Evolutionary conservation across 805 yeast species (phyloP).

Genomic region (Kockiozyma suomiensis): DNA sequence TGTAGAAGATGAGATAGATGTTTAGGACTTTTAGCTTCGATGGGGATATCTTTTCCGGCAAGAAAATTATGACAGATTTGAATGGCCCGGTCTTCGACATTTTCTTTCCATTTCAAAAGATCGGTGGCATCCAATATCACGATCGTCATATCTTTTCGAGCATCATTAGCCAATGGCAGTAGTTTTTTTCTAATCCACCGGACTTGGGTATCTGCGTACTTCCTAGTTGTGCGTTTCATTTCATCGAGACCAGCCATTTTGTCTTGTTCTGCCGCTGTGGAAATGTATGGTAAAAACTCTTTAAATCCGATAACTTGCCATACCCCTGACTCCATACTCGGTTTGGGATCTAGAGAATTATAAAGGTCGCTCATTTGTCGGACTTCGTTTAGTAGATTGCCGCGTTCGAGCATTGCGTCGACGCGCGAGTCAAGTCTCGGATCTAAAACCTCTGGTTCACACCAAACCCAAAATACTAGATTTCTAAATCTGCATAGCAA

Average conservation of each 20-base stretch:
- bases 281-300: slow-evolving; percentile 77
- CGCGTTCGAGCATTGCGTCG: slow-evolving; percentile 73
- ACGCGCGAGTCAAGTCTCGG: slow-evolving; percentile 74
- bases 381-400: slow-evolving; percentile 68
- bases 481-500: slow-evolving; percentile 35
- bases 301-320: slow-evolving; percentile 96
- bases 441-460: slow-evolving; percentile 60
- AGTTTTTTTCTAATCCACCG: slow-evolving; percentile 85
- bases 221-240: slow-evolving; percentile 84
- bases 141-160: slow-evolving; percentile 52
- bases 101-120: slow-evolving; percentile 58
- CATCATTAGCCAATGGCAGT: slow-evolving; percentile 50
- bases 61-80: slow-evolving; percentile 51
- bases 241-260: slow-evolving; percentile 57
- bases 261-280: slow-evolving; percentile 35
- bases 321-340: slow-evolving; percentile 70
- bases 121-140: slow-evolving; percentile 79
- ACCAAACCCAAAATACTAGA: slow-evolving; percentile 79
- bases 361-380: slow-evolving; percentile 55
- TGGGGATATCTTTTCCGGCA: slow-evolving; percentile 10
- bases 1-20: background rate
- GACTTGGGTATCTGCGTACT: slow-evolving; percentile 83
- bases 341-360: slow-evolving; percentile 39
- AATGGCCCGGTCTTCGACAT: slow-evolving; percentile 61
- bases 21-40: slow-evolving; percentile 39